Evolutionary conservation across 257 asterid species (phyloP).

Genomic region (Verbascum thapsus): DNA sequence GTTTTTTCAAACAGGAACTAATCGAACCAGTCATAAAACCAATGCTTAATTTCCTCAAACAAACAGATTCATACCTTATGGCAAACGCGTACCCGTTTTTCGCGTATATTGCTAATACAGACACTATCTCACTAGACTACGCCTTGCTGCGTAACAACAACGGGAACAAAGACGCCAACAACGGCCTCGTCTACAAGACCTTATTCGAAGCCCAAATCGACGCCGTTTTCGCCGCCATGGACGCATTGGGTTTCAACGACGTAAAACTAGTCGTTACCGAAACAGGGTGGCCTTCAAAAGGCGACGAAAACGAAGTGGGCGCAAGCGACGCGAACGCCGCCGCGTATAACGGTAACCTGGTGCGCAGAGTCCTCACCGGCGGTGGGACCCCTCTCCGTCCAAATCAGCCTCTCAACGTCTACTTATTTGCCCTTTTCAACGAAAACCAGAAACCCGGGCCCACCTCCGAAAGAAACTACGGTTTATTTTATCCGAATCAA

Average conservation of each 20-base stretch:
- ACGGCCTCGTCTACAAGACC: constrained; percentile 64
- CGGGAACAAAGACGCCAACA: constrained; percentile 57
- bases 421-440: constrained; percentile 76
- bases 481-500: constrained; percentile 68
- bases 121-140: constrained; percentile 70
- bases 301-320: constrained; percentile 68
- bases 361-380: constrained; percentile 59
- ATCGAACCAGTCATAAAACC: constrained; percentile 80
- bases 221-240: constrained; percentile 80
- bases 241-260: constrained; percentile 46
- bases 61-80: constrained; percentile 71
- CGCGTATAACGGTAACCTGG: constrained; percentile 79
- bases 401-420: constrained; percentile 60
- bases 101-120: constrained; percentile 64
- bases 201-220: constrained; percentile 81
- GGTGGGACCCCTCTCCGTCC: constrained; percentile 81
- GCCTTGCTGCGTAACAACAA: constrained; percentile 55
- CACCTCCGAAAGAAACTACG: constrained; percentile 69
- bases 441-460: constrained; percentile 77
- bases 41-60: constrained; percentile 56
- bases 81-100: constrained; percentile 78
- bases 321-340: constrained; percentile 60
- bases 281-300: constrained; percentile 94
- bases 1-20: constrained; percentile 62
- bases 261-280: constrained; percentile 60